A percentile compares a stretch with the other conserved stretches of the same genome.
Conservation (phyloP, 1,284 basidiomycete genomes). For the Rhodotorula sp. region DNA sequence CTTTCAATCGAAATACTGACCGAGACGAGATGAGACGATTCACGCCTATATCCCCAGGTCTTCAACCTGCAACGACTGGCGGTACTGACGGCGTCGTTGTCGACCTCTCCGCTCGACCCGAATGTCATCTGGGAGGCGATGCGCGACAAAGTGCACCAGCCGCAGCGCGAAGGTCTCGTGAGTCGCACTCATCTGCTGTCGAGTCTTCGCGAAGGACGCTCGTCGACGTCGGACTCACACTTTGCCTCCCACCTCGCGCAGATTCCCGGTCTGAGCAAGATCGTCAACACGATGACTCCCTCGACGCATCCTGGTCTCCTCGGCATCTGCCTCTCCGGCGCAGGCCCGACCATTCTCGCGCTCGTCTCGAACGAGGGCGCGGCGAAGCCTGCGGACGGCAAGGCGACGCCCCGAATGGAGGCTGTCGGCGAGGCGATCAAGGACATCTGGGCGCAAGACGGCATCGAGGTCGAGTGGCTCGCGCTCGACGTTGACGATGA, state of each 20-base stretch:
- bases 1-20: not conserved
- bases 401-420: slow-evolving; percentile 28
- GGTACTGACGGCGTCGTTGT: slow-evolving; percentile 94
- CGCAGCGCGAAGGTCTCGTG: slow-evolving; percentile 84
- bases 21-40: not conserved
- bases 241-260: slow-evolving; percentile 48
- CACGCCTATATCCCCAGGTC: slow-evolving; percentile 59
- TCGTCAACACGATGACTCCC: slow-evolving; percentile 84
- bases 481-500: slow-evolving; percentile 52
- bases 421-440: slow-evolving; percentile 75
- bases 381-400: not conserved
- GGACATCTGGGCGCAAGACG: slow-evolving; percentile 67
- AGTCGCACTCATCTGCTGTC: slow-evolving; percentile 44
- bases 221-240: not conserved
- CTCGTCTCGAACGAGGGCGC: slow-evolving; percentile 56
- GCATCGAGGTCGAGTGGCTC: slow-evolving; percentile 65
- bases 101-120: slow-evolving; percentile 83
- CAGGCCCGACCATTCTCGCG: slow-evolving; percentile 95
- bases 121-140: slow-evolving; percentile 97
- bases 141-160: slow-evolving; percentile 98
- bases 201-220: not conserved
- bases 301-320: slow-evolving; percentile 85
- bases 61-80: slow-evolving; percentile 97
- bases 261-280: slow-evolving; percentile 92
- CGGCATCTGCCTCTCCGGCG: slow-evolving; percentile 96